phyloP scores from a whole-genome alignment of 1,284 basidiomycete species.

The Apiotrichum mycotoxinovorans region DNA sequence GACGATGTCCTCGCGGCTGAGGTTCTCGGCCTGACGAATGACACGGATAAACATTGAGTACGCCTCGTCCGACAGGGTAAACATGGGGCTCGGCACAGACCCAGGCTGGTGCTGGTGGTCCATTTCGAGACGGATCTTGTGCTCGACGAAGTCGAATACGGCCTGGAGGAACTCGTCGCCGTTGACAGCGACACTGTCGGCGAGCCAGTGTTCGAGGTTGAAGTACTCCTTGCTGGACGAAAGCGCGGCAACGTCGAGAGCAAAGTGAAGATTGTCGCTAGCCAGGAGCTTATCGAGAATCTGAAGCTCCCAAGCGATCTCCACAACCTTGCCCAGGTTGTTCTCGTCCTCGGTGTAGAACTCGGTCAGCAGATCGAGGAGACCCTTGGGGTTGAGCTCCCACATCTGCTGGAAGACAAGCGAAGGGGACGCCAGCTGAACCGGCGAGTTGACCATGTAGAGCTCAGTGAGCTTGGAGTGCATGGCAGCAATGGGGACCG shows the following conservation, averaged over 20 bases:
- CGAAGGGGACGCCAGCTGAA: constrained; percentile 87
- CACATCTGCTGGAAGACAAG: constrained; percentile 95
- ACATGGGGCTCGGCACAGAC: constrained; percentile 58
- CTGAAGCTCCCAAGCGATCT: constrained; percentile 91
- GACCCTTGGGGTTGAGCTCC: constrained; percentile 80
- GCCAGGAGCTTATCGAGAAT: constrained; percentile 86
- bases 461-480: constrained; percentile 78
- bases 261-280: constrained; percentile 79
- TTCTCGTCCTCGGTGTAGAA: constrained; percentile 89
- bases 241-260: constrained; percentile 86
- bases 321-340: constrained; percentile 89
- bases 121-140: constrained; percentile 84
- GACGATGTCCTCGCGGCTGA: constrained; percentile 67
- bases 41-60: constrained; percentile 88
- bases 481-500: constrained; percentile 78
- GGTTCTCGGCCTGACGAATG: constrained; percentile 60
- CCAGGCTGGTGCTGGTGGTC: constrained; percentile 63
- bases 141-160: constrained; percentile 78
- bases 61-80: constrained; percentile 57
- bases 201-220: constrained; percentile 93
- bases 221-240: constrained; percentile 90
- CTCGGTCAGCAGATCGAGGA: constrained; percentile 81
- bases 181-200: constrained; percentile 74
- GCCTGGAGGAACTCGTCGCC: constrained; percentile 82
- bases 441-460: constrained; percentile 62